Evolutionary conservation across 2,329 filamentous ascomycete species (phyloP), one percentile per base, ranked within the genome.

Genomic region (Tolypocladium ovalisporum): DNA sequence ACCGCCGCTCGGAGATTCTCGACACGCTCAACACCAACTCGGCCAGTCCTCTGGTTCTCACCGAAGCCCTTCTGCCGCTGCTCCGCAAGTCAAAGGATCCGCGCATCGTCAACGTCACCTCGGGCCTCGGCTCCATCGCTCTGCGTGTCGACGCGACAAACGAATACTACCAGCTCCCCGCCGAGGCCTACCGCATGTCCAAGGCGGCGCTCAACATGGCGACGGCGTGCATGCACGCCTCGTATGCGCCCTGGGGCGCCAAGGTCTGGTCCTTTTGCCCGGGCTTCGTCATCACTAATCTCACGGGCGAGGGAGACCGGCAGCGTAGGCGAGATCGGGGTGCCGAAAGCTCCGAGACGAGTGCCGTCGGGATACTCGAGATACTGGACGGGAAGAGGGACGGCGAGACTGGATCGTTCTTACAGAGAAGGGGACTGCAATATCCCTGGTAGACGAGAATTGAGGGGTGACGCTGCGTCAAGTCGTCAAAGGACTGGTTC

Each of bases 21-120:
- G 59, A 68, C 10, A 72, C 68, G 1, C 79, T 84, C 59, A 80
- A 84, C 57, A 66, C 68, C 53, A 73, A 74, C 62, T 65, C 65
- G 37, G 66, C 72, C 39, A 67, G 70, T 8, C 61, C 63, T 2
- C 40, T 63, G 13, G 36, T 68, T 1, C 55, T 71, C 9, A 68
- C 70, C 1, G 64, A 71, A 54, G 61, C 66, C 0, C 56, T 74
- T 13, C 64, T 67, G 56, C 66, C 67, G 5, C 60, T 74, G 2
- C 67, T 74, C 7, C 54, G 57, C 22, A 70, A 66, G 29, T 66
- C 67, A 2, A 35, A 58, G 2, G 62, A 60, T 17, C 66, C 67
- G 5, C 65, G 64, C 40, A 56, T 73, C 56, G 60, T 74, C 54
- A 66, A 73, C 55, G 66, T 74, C 32, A 70, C 70, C 0, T 69